phyloP scores from a whole-genome alignment of 169 alveolate species.

The Plasmodium adleri region DNA sequence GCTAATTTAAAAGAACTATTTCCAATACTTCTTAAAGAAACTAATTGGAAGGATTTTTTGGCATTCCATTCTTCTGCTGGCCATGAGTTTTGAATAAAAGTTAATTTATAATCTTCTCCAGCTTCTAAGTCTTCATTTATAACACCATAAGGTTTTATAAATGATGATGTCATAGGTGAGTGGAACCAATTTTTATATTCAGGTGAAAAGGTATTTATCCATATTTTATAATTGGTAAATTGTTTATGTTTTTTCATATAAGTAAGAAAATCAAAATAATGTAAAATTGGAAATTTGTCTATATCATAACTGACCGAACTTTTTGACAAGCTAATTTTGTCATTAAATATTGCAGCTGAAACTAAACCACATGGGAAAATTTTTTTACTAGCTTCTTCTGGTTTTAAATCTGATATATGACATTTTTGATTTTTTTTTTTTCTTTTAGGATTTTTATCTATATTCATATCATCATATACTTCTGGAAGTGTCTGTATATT shows the following conservation, averaged over 20 bases:
- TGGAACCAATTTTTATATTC: constrained; percentile 51
- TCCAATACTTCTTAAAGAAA: constrained; percentile 33
- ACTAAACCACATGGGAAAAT: constrained; percentile 61
- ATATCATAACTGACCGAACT: not conserved
- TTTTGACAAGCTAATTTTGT: constrained; percentile 20
- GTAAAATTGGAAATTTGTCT: constrained; percentile 29
- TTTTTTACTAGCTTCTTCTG: not conserved
- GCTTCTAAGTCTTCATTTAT: constrained; percentile 35
- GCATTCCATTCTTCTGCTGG: constrained; percentile 65
- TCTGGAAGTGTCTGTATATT: constrained; percentile 44
- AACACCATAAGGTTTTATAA: constrained; percentile 53
- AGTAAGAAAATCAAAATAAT: constrained; percentile 52
- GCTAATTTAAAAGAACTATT: constrained; percentile 43
- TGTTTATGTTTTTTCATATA: constrained; percentile 55
- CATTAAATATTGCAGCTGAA: constrained; percentile 50
- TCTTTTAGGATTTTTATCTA: not conserved
- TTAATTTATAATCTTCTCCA: constrained; percentile 26
- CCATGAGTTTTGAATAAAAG: constrained; percentile 59
- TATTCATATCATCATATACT: constrained; percentile 4
- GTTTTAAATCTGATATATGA: not conserved
- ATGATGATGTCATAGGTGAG: constrained; percentile 72
- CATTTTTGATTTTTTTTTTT: constrained; percentile 5
- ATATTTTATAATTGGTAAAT: constrained; percentile 26
- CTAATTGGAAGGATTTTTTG: constrained; percentile 34
- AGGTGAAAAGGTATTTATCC: constrained; percentile 40